Evolutionary conservation across 495 filamentous ascomycete genomes (phyloP).

Genomic region (Neurospora pannonica): DNA sequence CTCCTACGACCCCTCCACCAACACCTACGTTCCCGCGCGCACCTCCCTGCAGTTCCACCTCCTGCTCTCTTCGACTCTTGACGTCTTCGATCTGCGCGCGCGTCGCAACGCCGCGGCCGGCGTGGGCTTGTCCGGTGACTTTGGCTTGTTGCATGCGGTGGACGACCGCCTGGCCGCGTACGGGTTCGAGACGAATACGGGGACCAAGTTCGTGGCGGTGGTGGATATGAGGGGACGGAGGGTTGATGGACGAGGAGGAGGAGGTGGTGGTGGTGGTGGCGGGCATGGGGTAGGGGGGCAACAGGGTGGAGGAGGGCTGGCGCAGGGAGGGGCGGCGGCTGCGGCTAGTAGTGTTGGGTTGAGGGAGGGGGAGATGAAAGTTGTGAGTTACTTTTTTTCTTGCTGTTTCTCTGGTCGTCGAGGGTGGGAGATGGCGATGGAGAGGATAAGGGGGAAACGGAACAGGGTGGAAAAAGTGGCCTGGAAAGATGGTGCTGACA

Average conservation of each 20-base stretch:
- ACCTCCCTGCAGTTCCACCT: slow-evolving; percentile 80
- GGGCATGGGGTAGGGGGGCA: slow-evolving; percentile 11
- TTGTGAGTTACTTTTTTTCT: slow-evolving; percentile 24
- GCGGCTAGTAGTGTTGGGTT: slow-evolving; percentile 41
- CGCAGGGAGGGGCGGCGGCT: slow-evolving; percentile 16
- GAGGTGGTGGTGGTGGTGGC: slow-evolving; percentile 9
- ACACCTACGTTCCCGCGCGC: slow-evolving; percentile 37
- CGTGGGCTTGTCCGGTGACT: slow-evolving; percentile 57
- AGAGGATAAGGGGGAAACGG: background rate
- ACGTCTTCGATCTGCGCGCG: slow-evolving; percentile 78
- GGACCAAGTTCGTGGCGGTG: slow-evolving; percentile 76
- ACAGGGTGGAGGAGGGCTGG: background rate
- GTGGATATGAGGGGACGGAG: slow-evolving; percentile 70
- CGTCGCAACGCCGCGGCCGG: slow-evolving; percentile 52
- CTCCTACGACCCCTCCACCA: slow-evolving; percentile 42
- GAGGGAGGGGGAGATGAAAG: slow-evolving; percentile 73
- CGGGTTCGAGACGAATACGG: slow-evolving; percentile 96
- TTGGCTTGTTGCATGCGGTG: slow-evolving; percentile 81
- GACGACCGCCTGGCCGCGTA: slow-evolving; percentile 88
- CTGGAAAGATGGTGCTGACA: background rate
- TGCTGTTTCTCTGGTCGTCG: too few relatives aligned
- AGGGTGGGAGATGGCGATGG: too few relatives aligned
- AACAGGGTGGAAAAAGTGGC: background rate
- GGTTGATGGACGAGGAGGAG: slow-evolving; percentile 15
- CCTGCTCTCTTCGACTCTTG: slow-evolving; percentile 79